Evolutionary conservation across 306 rosid species (phyloP), one percentile per base, ranked within the genome.

Genomic region (Quercus alba): DNA sequence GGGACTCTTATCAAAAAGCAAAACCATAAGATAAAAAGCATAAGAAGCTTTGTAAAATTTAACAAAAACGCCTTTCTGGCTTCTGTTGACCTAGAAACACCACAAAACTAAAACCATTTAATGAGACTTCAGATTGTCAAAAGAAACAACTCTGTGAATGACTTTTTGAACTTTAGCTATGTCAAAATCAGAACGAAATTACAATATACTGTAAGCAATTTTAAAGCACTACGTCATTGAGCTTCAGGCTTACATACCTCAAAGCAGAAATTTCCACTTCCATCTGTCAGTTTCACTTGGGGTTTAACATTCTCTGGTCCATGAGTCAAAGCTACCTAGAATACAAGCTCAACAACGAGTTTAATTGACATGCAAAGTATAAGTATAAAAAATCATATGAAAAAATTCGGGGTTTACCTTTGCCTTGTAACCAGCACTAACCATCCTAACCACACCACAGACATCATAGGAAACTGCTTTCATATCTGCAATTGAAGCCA

Each of bases 301-400:
- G 99, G 98, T 82, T 95, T 90, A 81, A 90, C 92, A 85, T 89
- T 96, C 81, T 90, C 97, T 78, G 99, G 98, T 79, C 99, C 98
- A 86, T 91, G 99, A 81, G 99, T 96, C 97, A 96, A 84, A 86
- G 97, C 98, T 79, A 96, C 97, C 99, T 96, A 78, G 44, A 77
- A 56, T 21, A 55, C 57, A 76, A 55, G 78, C 57, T 70, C 72
- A 63, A 80, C 52, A 80, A 74, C 56, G 4, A 77, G 38, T 58
- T 80, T 80, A 58, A 70, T 82, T 19, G 56, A 62, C 51, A 81
- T 63, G 56, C 77, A 81, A 61, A 46, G 66, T 21, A 38, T 17
- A 77, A 28, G 59, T 55, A 70, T 78, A 73, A 73, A 78, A 77
- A 74, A 56, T 15, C 71, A 81, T 57, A 81, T 26, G 23, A 78